These are phyloP conservation scores for Solanum chmielewskii DNA, from an alignment of 257 asterid genomes.

Conservation along the genomic window DNA sequence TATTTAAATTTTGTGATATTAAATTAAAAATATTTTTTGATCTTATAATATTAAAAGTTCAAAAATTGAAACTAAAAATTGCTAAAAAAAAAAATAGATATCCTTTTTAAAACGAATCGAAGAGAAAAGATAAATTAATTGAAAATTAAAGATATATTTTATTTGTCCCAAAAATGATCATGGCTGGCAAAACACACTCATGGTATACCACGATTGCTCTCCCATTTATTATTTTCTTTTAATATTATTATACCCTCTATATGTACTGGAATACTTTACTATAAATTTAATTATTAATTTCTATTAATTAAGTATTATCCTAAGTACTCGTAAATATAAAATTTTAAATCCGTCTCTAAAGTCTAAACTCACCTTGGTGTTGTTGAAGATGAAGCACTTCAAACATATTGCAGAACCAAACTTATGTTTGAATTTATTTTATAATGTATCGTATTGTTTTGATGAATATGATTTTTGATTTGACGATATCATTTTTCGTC, in stretches of 20 bases:
- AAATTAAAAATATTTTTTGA: neutral
- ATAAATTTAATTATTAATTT: neutral
- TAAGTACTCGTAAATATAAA: neutral
- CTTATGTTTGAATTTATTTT: neutral
- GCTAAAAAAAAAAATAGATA: no score
- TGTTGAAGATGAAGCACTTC: neutral
- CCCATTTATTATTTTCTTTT: neutral
- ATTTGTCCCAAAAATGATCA: neutral
- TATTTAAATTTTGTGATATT: accelerated
- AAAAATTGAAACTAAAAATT: no score
- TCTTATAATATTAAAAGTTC: neutral
- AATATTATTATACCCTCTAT: neutral
- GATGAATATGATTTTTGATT: neutral
- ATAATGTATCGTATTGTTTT: neutral
- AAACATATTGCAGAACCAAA: neutral
- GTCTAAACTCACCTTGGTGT: neutral
- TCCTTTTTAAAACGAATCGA: no score
- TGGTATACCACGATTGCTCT: neutral
- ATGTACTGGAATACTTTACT: neutral
- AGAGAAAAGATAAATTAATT: neutral
- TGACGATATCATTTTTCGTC: neutral
- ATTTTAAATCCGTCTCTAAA: neutral
- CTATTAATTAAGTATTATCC: neutral
- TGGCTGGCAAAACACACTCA: neutral
- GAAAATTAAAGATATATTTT: neutral